A percentile compares a stretch with the other conserved stretches of the same genome.
Conservation (phyloP, 2,329 filamentous ascomycete genomes). For the Hymenoscyphus albidus region DNA sequence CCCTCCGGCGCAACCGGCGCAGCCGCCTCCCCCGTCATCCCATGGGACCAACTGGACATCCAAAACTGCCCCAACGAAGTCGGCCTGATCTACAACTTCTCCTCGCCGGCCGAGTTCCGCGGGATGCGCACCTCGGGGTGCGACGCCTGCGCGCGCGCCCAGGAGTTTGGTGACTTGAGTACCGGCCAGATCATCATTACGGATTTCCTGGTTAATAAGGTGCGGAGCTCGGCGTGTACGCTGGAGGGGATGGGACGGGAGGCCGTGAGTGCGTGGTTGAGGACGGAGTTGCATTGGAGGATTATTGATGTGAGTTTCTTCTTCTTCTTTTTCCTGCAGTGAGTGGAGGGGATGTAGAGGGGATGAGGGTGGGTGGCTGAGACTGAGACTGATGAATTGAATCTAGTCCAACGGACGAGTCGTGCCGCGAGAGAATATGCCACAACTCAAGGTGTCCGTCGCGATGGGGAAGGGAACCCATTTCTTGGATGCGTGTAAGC, state of each 20-base stretch:
- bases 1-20: background rate
- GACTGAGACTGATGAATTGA: no score
- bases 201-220: conserved; percentile 14
- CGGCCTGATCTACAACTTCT: conserved; percentile 19
- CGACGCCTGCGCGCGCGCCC: conserved; percentile 13
- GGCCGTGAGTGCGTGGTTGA: conserved; percentile 14
- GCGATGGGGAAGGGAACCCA: conserved; percentile 15
- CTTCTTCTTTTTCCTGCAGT: background rate
- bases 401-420: conserved; percentile 6
- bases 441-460: conserved; percentile 16
- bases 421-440: conserved; percentile 15
- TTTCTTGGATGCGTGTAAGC: conserved; percentile 14
- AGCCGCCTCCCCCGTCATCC: background rate
- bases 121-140: conserved; percentile 13
- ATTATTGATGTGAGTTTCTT: conserved; percentile 16
- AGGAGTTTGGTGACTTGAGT: conserved; percentile 9
- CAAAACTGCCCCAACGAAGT: conserved; percentile 15
- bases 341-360: no score
- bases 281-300: conserved; percentile 17
- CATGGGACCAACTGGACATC: conserved; percentile 5
- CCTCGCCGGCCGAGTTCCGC: conserved; percentile 17
- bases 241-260: conserved; percentile 12
- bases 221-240: conserved; percentile 10
- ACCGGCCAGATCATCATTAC: conserved; percentile 19
- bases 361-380: background rate